These are phyloP conservation scores for Podospora tetraspora DNA, from an alignment of 495 filamentous ascomycete species.

Conservation along the genomic window DNA sequence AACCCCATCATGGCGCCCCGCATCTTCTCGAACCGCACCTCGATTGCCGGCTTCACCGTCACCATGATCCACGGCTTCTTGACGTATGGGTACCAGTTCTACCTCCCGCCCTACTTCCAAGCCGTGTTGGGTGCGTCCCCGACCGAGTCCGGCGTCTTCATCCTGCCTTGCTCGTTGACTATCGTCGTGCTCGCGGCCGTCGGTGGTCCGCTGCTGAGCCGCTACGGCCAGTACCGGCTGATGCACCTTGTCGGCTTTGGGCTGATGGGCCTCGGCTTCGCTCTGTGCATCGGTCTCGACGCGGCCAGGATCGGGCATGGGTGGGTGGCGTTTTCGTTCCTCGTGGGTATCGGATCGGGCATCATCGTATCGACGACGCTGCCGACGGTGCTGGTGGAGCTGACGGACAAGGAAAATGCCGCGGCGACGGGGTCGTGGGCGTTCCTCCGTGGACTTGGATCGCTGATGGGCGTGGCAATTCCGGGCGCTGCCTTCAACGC, in stretches of 20 bases:
- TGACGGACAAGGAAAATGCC: slow-evolving; percentile 41
- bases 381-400: slow-evolving; percentile 24
- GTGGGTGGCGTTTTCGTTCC: slow-evolving; percentile 33
- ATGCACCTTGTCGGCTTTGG: slow-evolving; percentile 39
- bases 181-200: slow-evolving; percentile 31
- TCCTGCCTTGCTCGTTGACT: slow-evolving; percentile 43
- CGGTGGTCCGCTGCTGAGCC: slow-evolving; percentile 38
- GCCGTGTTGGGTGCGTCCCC: slow-evolving; percentile 31
- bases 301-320: slow-evolving; percentile 18
- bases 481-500: slow-evolving; percentile 49
- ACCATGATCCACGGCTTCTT: slow-evolving; percentile 29
- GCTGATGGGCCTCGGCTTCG: slow-evolving; percentile 36
- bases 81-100: slow-evolving; percentile 40
- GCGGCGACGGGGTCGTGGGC: slow-evolving; percentile 40
- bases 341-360: slow-evolving; percentile 32
- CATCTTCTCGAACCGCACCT: slow-evolving; percentile 35
- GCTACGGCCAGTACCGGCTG: slow-evolving; percentile 40
- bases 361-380: slow-evolving; percentile 32
- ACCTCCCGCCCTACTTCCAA: slow-evolving; percentile 49
- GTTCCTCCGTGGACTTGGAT: slow-evolving; percentile 45
- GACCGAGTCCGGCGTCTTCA: slow-evolving; percentile 37
- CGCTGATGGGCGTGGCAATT: slow-evolving; percentile 45
- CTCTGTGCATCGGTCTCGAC: slow-evolving; percentile 36
- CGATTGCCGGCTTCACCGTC: slow-evolving; percentile 24
- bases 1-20: slow-evolving; percentile 32